Percentiles rank a stretch among this genome's conserved stretches.
phyloP scores from a whole-genome alignment of 2,329 filamentous ascomycete genomes.

The Pseudocercospora macadamiae region DNA sequence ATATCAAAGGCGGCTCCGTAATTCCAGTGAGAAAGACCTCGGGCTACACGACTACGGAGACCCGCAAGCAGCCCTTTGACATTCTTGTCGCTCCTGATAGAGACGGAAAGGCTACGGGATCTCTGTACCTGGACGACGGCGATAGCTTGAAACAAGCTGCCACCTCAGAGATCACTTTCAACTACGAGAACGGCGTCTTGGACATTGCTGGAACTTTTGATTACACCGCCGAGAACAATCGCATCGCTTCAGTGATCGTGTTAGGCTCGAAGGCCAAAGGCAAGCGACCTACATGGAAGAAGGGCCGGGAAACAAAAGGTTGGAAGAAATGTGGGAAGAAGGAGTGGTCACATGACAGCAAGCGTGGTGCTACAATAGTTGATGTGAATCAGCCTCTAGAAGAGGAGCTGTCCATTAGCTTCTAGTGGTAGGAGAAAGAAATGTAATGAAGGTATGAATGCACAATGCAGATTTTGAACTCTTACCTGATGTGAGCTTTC shows the following conservation, averaged over 20 bases:
- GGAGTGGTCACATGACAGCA: conserved; percentile 9
- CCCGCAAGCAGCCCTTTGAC: conserved; percentile 68
- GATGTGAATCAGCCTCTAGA: too few species aligned
- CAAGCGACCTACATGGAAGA: conserved; percentile 10
- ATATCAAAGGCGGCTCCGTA: conserved; percentile 66
- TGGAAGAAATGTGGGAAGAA: conserved; percentile 7
- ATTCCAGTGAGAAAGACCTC: conserved; percentile 59
- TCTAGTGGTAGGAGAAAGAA: too few species aligned
- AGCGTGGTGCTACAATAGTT: conserved; percentile 9
- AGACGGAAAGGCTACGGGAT: conserved; percentile 65
- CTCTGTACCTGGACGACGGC: conserved; percentile 78
- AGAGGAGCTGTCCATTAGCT: too few species aligned
- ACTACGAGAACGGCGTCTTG: conserved; percentile 53
- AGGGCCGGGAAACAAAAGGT: conserved; percentile 1
- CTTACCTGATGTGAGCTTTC: too few species aligned
- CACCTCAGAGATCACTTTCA: conserved; percentile 62
- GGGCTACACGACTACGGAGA: conserved; percentile 64
- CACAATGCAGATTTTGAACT: too few species aligned
- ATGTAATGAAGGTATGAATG: too few species aligned
- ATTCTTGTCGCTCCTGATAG: conserved; percentile 67
- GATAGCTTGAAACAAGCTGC: conserved; percentile 62
- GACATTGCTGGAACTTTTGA: conserved; percentile 17
- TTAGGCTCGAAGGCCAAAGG: not conserved
- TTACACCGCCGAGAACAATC: conserved; percentile 13
- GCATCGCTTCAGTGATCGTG: conserved; percentile 16